phyloP scores from a whole-genome alignment of 139 green algal genomes.

The Chlorella sp. region DNA sequence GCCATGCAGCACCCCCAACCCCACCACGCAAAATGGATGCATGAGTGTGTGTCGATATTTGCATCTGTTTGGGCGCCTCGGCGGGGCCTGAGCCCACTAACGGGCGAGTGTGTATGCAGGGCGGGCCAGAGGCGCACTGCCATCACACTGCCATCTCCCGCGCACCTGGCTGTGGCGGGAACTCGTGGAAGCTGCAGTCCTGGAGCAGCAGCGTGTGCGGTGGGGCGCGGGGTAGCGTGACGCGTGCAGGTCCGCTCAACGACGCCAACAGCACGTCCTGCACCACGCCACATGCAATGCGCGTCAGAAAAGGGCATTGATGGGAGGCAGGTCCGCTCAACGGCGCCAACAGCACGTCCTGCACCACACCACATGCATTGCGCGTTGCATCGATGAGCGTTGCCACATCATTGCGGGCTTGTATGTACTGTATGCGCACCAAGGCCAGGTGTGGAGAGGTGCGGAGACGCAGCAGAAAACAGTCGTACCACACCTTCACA shows the following conservation, averaged over 20 bases:
- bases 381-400: background rate
- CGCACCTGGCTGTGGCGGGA: slow-evolving; percentile 2
- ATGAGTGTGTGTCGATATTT: too few species aligned
- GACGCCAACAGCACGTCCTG: slow-evolving; percentile 54
- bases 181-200: slow-evolving; percentile 39
- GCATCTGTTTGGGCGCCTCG: too few species aligned
- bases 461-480: too few species aligned
- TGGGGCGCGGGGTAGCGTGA: slow-evolving; percentile 65
- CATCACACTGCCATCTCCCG: too few species aligned
- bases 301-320: too few species aligned
- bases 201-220: slow-evolving; percentile 66
- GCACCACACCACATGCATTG: background rate
- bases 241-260: slow-evolving; percentile 46
- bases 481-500: background rate
- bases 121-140: too few species aligned
- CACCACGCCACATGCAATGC: background rate
- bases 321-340: slow-evolving; percentile 51
- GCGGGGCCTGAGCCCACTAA: too few species aligned
- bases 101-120: too few species aligned
- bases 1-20: too few species aligned
- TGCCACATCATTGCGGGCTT: background rate
- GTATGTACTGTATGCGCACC: background rate
- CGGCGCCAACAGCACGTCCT: slow-evolving; percentile 53
- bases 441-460: background rate
- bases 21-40: too few species aligned